Conservation (phyloP, 139 green algal species). For the Chlorella sp. region DNA sequence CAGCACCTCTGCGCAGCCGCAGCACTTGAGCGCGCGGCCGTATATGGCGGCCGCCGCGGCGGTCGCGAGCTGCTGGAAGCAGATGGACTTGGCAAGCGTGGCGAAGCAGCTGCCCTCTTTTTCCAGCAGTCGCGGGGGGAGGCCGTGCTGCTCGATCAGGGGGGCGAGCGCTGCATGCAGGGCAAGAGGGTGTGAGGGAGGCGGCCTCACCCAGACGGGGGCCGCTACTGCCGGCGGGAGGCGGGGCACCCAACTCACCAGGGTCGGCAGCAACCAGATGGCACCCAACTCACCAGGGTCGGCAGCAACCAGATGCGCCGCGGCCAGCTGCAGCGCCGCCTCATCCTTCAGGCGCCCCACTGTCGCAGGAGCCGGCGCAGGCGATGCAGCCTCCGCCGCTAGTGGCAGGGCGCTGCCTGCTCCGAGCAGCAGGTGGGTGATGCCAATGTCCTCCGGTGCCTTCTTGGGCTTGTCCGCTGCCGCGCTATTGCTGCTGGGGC, state of each 20-base stretch:
- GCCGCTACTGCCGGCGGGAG: neutral
- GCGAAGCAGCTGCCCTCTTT: conserved; percentile 36
- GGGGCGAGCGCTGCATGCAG: conserved; percentile 32
- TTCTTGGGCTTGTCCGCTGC: neutral
- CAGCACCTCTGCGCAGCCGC: conserved; percentile 11
- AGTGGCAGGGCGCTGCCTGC: neutral
- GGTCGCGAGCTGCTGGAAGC: conserved; percentile 53
- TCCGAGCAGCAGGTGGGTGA: conserved; percentile 21
- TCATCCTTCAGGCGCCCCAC: neutral
- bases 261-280: too few relatives aligned
- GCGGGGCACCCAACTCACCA: neutral
- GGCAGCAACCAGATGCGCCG: conserved; percentile 8
- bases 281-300: conserved; percentile 16
- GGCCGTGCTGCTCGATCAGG: conserved; percentile 41
- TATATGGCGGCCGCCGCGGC: conserved; percentile 45
- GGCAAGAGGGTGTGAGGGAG: too few relatives aligned
- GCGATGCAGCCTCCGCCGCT: too few relatives aligned
- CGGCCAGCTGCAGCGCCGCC: conserved; percentile 15
- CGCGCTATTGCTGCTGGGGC: neutral
- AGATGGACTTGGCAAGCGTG: conserved; percentile 48
- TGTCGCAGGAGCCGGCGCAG: neutral
- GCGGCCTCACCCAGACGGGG: too few relatives aligned
- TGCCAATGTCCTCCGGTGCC: conserved; percentile 31
- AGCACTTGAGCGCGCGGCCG: conserved; percentile 32
- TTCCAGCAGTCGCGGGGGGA: conserved; percentile 31